Percentiles rank a stretch among this genome's conserved stretches.
Evolutionary conservation across 1,139 yeast species (phyloP).

Genomic region (Torulaspora globosa): DNA sequence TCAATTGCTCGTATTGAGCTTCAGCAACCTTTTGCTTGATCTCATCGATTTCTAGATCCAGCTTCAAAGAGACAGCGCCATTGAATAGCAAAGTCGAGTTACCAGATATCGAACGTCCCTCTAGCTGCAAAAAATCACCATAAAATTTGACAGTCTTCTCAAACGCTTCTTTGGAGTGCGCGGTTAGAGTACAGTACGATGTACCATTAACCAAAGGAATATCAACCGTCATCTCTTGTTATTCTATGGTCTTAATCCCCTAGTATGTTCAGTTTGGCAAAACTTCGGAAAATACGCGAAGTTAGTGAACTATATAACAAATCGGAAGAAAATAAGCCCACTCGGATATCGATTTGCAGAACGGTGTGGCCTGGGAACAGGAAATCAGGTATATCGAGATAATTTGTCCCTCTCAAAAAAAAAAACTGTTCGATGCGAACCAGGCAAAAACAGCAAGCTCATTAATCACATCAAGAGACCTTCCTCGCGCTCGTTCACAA

Average conservation of each 20-base stretch:
- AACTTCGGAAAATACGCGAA: conserved; percentile 2
- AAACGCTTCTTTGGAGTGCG: conserved; percentile 30
- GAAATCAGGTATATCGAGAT: conserved; percentile 6
- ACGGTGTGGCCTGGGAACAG: neutral
- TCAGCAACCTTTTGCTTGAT: conserved; percentile 19
- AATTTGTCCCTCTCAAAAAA: conserved; percentile 4
- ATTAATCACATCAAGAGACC: conserved; percentile 9
- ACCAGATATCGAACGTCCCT: conserved; percentile 12
- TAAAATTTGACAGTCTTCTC: conserved; percentile 31
- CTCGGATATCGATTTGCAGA: conserved; percentile 6
- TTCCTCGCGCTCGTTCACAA: conserved; percentile 1
- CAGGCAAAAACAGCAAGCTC: conserved; percentile 6
- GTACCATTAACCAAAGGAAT: conserved; percentile 38
- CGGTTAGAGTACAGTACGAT: conserved; percentile 30
- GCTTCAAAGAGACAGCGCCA: conserved; percentile 22
- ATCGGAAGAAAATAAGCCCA: conserved; percentile 6
- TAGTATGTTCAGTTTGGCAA: neutral
- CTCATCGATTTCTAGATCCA: conserved; percentile 24
- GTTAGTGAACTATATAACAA: conserved; percentile 7
- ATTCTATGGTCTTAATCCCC: conserved; percentile 6
- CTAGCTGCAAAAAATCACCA: conserved; percentile 27
- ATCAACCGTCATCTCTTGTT: conserved; percentile 24
- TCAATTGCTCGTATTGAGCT: conserved; percentile 17
- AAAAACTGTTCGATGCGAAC: conserved; percentile 2
- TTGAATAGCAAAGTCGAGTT: conserved; percentile 22